Conservation (phyloP, 768 basidiomycete species). For the Suillus tomentosus region DNA sequence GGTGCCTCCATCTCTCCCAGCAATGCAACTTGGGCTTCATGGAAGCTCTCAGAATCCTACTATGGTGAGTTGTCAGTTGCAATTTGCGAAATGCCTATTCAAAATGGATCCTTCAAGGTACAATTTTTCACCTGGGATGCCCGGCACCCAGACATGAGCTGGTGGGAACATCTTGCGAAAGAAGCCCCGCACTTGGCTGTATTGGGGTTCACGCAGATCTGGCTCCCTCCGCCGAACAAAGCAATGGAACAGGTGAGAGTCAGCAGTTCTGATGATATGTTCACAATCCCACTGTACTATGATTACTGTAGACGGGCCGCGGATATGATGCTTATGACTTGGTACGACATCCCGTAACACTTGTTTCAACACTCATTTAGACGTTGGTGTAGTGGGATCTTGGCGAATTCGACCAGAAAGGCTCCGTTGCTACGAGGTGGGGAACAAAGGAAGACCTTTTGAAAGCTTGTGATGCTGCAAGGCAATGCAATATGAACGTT, state of each 20-base stretch:
- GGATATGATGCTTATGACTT: constrained; percentile 89
- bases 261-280: constrained; percentile 13
- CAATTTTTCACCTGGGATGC: constrained; percentile 89
- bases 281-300: constrained; percentile 13
- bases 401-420: constrained; percentile 83
- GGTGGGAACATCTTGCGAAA: constrained; percentile 77
- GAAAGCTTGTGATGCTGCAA: constrained; percentile 66
- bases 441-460: constrained; percentile 83
- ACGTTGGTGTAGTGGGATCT: constrained; percentile 69
- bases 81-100: constrained; percentile 2
- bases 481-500: constrained; percentile 68
- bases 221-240: constrained; percentile 86
- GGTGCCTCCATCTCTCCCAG: constrained; percentile 45
- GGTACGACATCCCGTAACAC: constrained; percentile 41
- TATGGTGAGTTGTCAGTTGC: constrained; percentile 52
- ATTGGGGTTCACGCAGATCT: constrained; percentile 78
- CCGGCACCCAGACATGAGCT: constrained; percentile 56
- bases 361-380: not conserved
- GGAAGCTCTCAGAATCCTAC: constrained; percentile 53
- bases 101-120: constrained; percentile 40
- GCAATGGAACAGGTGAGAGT: constrained; percentile 57
- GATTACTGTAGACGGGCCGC: constrained; percentile 53
- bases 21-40: constrained; percentile 64
- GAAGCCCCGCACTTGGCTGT: constrained; percentile 64
- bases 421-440: constrained; percentile 75